phyloP scores from a whole-genome alignment of 345 rosid species.

The Tarenaya hassleriana region DNA sequence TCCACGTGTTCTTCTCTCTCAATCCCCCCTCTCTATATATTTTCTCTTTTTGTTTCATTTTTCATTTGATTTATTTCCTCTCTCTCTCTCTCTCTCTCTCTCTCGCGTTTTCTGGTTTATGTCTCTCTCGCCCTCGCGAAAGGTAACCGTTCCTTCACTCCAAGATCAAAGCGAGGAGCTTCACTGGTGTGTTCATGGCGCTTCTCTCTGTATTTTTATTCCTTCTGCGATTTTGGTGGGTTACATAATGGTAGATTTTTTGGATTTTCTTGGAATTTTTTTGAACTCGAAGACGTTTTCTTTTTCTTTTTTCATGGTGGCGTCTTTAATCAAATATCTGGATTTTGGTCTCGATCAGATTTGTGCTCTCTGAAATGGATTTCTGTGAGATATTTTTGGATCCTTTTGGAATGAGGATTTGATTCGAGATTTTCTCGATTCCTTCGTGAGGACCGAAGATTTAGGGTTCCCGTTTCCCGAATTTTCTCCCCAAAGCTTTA shows the following conservation, averaged over 20 bases:
- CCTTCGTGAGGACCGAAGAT: conserved; percentile 27
- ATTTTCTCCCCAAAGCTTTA: conserved; percentile 8
- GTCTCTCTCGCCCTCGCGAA: conserved; percentile 15
- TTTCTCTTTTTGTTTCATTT: conserved; percentile 15
- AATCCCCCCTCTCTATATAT: too few species aligned
- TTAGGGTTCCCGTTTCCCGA: conserved; percentile 4
- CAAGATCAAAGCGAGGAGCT: conserved; percentile 30
- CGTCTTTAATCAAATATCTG: background rate
- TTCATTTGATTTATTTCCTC: too few species aligned
- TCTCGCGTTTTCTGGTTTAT: conserved; percentile 8
- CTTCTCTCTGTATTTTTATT: background rate
- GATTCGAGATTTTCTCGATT: conserved; percentile 14
- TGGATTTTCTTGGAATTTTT: background rate
- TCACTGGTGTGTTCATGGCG: conserved; percentile 31
- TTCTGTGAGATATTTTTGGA: background rate
- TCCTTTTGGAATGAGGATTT: conserved; percentile 16
- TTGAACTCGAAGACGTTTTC: conserved; percentile 5
- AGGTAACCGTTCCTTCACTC: conserved; percentile 47
- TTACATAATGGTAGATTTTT: conserved; percentile 10
- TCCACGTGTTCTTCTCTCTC: conserved; percentile 23
- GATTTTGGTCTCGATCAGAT: conserved; percentile 17
- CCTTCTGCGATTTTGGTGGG: conserved; percentile 2
- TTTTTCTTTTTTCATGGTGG: background rate
- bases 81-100: conserved; percentile 23
- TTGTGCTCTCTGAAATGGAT: background rate